Evolutionary conservation across 371 early-diverging fungal species (phyloP), one percentile per base, ranked within the genome.

Genomic region (Mortierella sp.): DNA sequence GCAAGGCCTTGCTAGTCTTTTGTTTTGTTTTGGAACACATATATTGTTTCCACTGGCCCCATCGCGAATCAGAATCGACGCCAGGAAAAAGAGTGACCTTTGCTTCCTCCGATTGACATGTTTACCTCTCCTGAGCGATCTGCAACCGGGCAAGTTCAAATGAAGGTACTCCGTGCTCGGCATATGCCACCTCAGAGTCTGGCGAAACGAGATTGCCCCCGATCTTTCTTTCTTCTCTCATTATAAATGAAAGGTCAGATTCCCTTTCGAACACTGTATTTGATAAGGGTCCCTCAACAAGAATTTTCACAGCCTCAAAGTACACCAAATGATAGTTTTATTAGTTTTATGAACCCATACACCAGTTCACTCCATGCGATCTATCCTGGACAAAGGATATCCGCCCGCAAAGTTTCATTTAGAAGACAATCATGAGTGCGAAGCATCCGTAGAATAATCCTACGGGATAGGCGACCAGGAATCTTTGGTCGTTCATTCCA

Each of bases 391-490:
- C 53, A 53, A 23, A 21, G 23, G 53, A 53, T 12, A 53, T 12
- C 9, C 3, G 53, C 1, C 23, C 21, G 26, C 53, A 19, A 53
- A 53, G 52, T 18, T 23, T 30, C n/a, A n/a, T 57, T 83, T 88
- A 96, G 75, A 97, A 98, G 11, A 97, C 91, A 5, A 97, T 95
- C 85, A 99, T 90, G 67, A 98, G 84, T 5, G 97, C 98, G 87
- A 98, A 99, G 66, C 94, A 92, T 26, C 94, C 90, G 74, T 99
- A 99, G 67, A 99, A 88, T 60, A 99, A 85, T 18, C 91, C 93
- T 18, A 99, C 92, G 1, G 99, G 99, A 64, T 99, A 99, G 28
- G 97, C 98, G 4, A 99, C 96, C 50, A 99, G 85, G 64, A 96
- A 84, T 50, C 97, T 87, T 82, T 99, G 98, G 57, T 98, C 94